Percentiles rank a stretch among this genome's conserved stretches.
Evolutionary conservation across 1,139 yeast species (phyloP).

Genomic region (Debaryomycetaceae sp.): DNA sequence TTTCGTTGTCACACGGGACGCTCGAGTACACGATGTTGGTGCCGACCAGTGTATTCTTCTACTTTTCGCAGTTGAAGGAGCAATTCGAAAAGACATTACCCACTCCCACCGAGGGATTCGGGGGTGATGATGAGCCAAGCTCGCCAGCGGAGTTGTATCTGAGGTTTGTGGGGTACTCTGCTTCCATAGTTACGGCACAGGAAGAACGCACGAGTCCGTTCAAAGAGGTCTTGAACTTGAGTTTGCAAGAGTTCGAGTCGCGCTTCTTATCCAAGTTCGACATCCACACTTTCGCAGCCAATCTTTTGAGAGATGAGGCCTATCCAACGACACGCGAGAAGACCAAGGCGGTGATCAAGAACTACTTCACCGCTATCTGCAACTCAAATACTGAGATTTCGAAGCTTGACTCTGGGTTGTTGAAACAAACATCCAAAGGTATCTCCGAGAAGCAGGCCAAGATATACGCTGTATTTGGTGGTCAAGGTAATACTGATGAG

Average conservation of each 20-base stretch:
- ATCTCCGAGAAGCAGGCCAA: slow-evolving; percentile 36
- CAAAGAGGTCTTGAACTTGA: slow-evolving; percentile 64
- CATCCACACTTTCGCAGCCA: slow-evolving; percentile 85
- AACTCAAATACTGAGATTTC: slow-evolving; percentile 33
- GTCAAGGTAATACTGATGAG: slow-evolving; percentile 98
- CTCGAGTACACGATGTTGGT: slow-evolving; percentile 86
- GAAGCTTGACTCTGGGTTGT: slow-evolving; percentile 46
- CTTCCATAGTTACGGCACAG: slow-evolving; percentile 51
- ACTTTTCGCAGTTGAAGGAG: slow-evolving; percentile 83
- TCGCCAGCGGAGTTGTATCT: slow-evolving; percentile 85
- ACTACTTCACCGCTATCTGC: slow-evolving; percentile 65
- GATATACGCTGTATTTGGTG: slow-evolving; percentile 88
- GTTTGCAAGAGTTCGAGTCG: slow-evolving; percentile 79
- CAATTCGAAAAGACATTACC: slow-evolving; percentile 80
- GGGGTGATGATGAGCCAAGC: slow-evolving; percentile 85
- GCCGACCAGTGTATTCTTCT: slow-evolving; percentile 75
- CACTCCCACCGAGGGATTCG: slow-evolving; percentile 75
- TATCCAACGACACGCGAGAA: slow-evolving; percentile 68
- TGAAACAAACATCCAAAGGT: slow-evolving; percentile 34
- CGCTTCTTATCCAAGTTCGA: slow-evolving; percentile 74
- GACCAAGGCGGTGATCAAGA: slow-evolving; percentile 69
- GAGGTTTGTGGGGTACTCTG: slow-evolving; percentile 77
- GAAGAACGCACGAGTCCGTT: slow-evolving; percentile 44
- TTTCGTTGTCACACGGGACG: slow-evolving; percentile 78
- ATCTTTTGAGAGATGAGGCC: slow-evolving; percentile 50